Conservation (phyloP, 2,329 filamentous ascomycete genomes). For the Trichoderma oligosporum region DNA sequence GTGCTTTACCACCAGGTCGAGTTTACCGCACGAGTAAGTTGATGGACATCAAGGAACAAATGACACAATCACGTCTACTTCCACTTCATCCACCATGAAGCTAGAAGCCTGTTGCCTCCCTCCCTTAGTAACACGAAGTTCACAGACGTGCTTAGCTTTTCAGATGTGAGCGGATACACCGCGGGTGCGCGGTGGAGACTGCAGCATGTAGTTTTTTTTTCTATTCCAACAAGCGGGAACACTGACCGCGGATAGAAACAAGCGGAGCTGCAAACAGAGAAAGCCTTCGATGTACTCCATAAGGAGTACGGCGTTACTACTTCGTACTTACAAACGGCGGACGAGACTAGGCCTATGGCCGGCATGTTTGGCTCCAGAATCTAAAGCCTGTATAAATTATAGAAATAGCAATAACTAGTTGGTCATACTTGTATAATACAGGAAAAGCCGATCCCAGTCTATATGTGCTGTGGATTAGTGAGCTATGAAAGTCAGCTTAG, state of each 20-base stretch:
- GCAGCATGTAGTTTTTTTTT: not conserved
- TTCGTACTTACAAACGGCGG: too few species aligned
- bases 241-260: conserved; percentile 2
- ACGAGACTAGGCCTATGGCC: not conserved
- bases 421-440: not conserved
- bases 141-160: not conserved
- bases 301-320: too few species aligned
- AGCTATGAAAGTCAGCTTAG: not conserved
- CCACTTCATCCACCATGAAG: too few species aligned
- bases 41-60: not conserved
- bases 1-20: not conserved
- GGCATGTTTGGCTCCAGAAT: not conserved
- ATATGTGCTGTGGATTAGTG: not conserved
- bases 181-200: not conserved
- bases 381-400: not conserved
- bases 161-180: not conserved
- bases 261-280: not conserved
- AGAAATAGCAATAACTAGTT: too few species aligned
- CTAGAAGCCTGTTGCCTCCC: too few species aligned
- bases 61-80: not conserved
- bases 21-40: not conserved
- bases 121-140: not conserved
- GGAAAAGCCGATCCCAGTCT: not conserved
- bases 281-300: too few species aligned
- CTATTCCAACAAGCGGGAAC: not conserved